Percentiles rank a stretch among this genome's conserved stretches.
Conservation (phyloP, 2,329 filamentous ascomycete species). For the Colletotrichum acutatum region DNA sequence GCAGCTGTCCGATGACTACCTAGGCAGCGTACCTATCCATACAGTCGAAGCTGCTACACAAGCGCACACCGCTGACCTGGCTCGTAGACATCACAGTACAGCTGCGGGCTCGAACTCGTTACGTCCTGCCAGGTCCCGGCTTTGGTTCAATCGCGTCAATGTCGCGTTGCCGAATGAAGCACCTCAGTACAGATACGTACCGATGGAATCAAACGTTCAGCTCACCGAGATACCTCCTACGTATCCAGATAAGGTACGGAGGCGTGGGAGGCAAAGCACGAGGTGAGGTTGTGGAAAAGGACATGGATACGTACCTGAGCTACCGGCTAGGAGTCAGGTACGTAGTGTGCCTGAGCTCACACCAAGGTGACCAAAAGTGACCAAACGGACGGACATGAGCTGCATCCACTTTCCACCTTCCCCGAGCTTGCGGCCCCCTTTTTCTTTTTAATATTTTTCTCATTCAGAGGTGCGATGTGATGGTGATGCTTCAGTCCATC, state of each 20-base stretch:
- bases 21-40: background rate
- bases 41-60: slow-evolving; percentile 1
- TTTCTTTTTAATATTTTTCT: slow-evolving; percentile 27
- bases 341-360: slow-evolving; percentile 9
- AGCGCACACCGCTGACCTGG: background rate
- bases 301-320: background rate
- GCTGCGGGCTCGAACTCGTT: background rate
- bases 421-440: slow-evolving; percentile 25
- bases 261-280: background rate
- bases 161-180: background rate
- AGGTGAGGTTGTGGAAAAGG: background rate
- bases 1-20: background rate
- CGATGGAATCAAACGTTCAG: background rate
- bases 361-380: background rate
- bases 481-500: slow-evolving; percentile 16
- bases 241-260: too few species aligned
- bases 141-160: slow-evolving; percentile 11
- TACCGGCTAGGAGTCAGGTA: background rate
- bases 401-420: slow-evolving; percentile 34
- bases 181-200: background rate
- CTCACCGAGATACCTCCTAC: background rate
- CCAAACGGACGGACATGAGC: slow-evolving; percentile 26
- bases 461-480: slow-evolving; percentile 12
- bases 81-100: background rate
- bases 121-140: background rate